These are phyloP conservation scores for Brasenia schreberi DNA, from an alignment of 164 flowering plant species.

Conservation along the genomic window DNA sequence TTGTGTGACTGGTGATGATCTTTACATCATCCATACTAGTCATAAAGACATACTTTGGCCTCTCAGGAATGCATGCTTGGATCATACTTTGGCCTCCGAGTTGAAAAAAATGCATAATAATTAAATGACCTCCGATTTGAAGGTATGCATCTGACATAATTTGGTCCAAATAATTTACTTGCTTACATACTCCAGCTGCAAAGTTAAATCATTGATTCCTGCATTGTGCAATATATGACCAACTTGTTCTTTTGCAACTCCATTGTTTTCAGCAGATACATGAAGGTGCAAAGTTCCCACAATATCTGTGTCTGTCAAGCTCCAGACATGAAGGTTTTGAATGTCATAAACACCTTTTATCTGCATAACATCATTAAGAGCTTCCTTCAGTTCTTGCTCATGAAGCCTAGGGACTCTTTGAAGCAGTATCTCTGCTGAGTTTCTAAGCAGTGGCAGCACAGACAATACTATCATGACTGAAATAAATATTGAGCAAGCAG, in stretches of 20 bases:
- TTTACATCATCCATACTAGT: not conserved
- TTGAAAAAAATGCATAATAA: too few species aligned
- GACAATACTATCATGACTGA: constrained; percentile 72
- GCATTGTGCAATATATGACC: constrained; percentile 39
- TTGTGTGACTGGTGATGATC: not conserved
- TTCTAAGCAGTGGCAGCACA: constrained; percentile 74
- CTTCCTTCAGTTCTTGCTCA: constrained; percentile 49
- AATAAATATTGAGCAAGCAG: constrained; percentile 90
- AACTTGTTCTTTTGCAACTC: constrained; percentile 38
- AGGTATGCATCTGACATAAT: not conserved
- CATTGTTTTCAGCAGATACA: constrained; percentile 46
- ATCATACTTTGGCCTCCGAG: not conserved
- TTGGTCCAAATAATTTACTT: not conserved
- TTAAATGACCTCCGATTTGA: not conserved
- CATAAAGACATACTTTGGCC: not conserved
- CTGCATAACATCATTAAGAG: constrained; percentile 35
- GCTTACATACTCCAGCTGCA: constrained; percentile 56
- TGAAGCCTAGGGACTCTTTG: constrained; percentile 76
- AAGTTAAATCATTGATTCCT: constrained; percentile 69
- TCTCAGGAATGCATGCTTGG: not conserved
- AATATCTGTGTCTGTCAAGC: constrained; percentile 75
- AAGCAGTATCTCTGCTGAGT: constrained; percentile 85
- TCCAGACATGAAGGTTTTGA: constrained; percentile 72
- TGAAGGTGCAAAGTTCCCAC: constrained; percentile 79
- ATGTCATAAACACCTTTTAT: constrained; percentile 51